Evolutionary conservation across 2,329 filamentous ascomycete genomes (phyloP).

Genomic region (Arthrobotrys conoides): DNA sequence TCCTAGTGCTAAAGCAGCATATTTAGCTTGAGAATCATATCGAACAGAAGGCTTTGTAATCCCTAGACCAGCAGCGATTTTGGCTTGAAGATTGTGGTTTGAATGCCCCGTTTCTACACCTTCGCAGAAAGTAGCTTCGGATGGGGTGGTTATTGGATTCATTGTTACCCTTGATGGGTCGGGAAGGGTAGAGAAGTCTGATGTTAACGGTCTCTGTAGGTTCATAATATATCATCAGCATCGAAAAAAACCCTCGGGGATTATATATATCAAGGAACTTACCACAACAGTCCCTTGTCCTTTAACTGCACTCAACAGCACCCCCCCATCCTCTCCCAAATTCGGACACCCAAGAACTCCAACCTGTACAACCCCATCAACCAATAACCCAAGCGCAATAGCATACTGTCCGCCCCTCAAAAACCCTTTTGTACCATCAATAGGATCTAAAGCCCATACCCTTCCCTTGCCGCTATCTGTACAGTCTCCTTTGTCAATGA

Average conservation of each 20-base stretch:
- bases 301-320: constrained; percentile 86
- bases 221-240: not conserved
- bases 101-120: constrained; percentile 95
- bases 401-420: constrained; percentile 96
- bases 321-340: constrained; percentile 83
- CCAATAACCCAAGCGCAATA: constrained; percentile 90
- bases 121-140: constrained; percentile 92
- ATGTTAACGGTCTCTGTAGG: constrained; percentile 73
- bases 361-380: constrained; percentile 92
- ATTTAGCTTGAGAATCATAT: constrained; percentile 99
- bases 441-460: constrained; percentile 97
- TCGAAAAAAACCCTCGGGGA: not conserved
- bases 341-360: constrained; percentile 97
- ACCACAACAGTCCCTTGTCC: constrained; percentile 81
- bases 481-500: constrained; percentile 79
- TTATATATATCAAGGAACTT: constrained; percentile 18
- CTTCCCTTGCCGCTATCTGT: constrained; percentile 80
- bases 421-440: constrained; percentile 98
- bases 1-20: constrained; percentile 92
- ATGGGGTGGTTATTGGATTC: constrained; percentile 80
- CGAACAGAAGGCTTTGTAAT: constrained; percentile 91
- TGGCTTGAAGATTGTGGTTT: constrained; percentile 86
- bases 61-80: constrained; percentile 85
- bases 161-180: constrained; percentile 77
- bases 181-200: constrained; percentile 70